phyloP scores from a whole-genome alignment of 768 basidiomycete genomes.

The Lactifluus volemus region DNA sequence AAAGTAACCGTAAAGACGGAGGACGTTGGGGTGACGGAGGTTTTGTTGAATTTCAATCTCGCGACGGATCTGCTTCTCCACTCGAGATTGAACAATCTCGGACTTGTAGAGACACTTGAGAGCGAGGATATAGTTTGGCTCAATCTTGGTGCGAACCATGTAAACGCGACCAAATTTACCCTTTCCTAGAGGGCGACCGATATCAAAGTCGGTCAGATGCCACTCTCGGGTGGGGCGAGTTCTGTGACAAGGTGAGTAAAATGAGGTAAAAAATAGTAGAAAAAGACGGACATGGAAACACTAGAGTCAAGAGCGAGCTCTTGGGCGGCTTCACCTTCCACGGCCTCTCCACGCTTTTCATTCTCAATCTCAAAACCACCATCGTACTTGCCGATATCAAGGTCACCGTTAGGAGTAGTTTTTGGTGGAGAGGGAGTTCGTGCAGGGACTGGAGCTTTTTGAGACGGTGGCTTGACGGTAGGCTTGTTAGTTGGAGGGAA shows the following conservation, averaged over 20 bases:
- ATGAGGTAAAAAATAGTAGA: constrained; percentile 3
- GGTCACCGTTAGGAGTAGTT: constrained; percentile 17
- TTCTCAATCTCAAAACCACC: constrained; percentile 94
- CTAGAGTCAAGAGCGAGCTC: constrained; percentile 83
- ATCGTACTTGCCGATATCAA: constrained; percentile 89
- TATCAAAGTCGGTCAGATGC: constrained; percentile 81
- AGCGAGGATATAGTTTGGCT: constrained; percentile 89
- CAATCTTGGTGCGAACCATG: constrained; percentile 88
- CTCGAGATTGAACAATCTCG: constrained; percentile 83
- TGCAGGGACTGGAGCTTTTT: constrained; percentile 17
- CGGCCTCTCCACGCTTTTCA: constrained; percentile 64
- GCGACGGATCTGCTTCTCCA: constrained; percentile 94
- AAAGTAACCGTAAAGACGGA: constrained; percentile 94
- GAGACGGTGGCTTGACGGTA: constrained; percentile 25
- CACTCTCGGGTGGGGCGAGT: constrained; percentile 74
- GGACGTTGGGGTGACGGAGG: constrained; percentile 88
- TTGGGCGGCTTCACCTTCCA: constrained; percentile 71
- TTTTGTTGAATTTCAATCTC: constrained; percentile 99
- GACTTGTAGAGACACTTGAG: constrained; percentile 96
- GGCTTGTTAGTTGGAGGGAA: constrained; percentile 26
- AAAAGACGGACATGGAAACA: constrained; percentile 45
- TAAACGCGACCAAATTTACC: constrained; percentile 99
- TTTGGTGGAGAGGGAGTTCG: constrained; percentile 17
- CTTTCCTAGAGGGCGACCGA: constrained; percentile 94
- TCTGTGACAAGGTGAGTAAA: constrained; percentile 21